Base-by-base conservation (phyloP, 129 eudicot genomes). In the Artemisia argyi region DNA sequence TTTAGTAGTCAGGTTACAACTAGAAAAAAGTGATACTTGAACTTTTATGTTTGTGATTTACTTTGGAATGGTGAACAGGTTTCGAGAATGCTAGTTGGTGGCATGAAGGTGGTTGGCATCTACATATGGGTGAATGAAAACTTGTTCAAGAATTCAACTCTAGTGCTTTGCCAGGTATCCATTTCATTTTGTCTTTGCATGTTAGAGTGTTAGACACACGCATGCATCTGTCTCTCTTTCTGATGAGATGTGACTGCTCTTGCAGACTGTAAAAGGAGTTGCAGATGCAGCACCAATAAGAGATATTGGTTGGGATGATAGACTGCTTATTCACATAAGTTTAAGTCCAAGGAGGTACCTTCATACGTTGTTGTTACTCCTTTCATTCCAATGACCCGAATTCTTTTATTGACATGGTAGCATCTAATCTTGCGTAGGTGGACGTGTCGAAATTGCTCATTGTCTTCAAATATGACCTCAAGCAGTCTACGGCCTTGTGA, bases 31-130 rank as follows among this genome's bases (percentile, higher is more conserved):
- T n/a, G n/a, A n/a, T n/a, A 69, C 60, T 61, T 48, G 48, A 18
- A 44, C 22, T 22, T 56, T 19, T 56, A 19, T 39, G 66, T 18
- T 56, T 39, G 35, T 72, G 30, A 26, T 3, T 0, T 4, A 26
- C 30, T 26, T 26, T 26, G 30, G 30, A 26, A 26, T 26, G 30
- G 30, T 26, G 26, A 73, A 73, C 74, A 94, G 98, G 98, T 94
- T 68, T 90, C 97, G 8, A 85, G 93, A 80, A 87, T 94, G 98
- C 80, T 94, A 12, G 76, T 90, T 75, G 98, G 97, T 69, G 98
- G 98, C 69, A 79, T 90, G 79, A 87, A 87, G 79, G 98, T 94
- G 67, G 80, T 90, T 70, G 98, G 98, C 68, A 84, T 94, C 76
- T 94, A 94, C 77, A 75, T 90, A 57, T 94, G 93, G 96, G 78